Base-by-base conservation (phyloP, 2,329 filamentous ascomycete genomes). In the Fusarium brachygibbosum region DNA sequence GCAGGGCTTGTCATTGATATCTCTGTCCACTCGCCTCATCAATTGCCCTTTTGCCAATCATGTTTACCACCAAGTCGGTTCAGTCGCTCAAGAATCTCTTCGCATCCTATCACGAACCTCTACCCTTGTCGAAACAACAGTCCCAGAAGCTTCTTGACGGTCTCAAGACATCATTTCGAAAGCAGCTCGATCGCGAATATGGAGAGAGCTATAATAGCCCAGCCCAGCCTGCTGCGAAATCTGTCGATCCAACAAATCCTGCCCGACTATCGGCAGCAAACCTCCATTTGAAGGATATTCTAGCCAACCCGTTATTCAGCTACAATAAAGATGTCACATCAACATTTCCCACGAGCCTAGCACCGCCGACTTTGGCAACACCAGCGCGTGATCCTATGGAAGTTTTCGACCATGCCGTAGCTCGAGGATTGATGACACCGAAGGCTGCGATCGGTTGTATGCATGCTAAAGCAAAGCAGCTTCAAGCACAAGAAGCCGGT, bases 111-210 rank as follows among this genome's bases (percentile, higher is more conserved):
- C 85, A 88, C 72, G 84, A 87, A 48, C 86, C 86, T 9, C 76
- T 85, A 3, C 82, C 85, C 2, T 78, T 89, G 38, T 84, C 79
- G 44, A 77, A 79, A 42, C 80, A 82, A 56, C 84, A 88, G 58
- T 85, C 85, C 28, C 82, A 86, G 64, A 84, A 84, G 70, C 82
- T 89, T 11, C 85, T 88, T 66, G 81, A 87, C 55, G 82, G 83
- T 34, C 81, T 89, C 52, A 89, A 87, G 51, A 77, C 80, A 8
- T 88, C 86, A 4, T 89, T 89, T 74, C 83, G 87, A 52, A 82
- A 82, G 56, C 84, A 87, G 31, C 84, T 89, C n/a, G 86, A 88
- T 70, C 81, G 79, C 42, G 86, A 89, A 72, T 85, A 89, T 71
- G 86, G 86, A 63, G 83, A 79, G 73, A 73, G 79, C 31, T 67